Evolutionary conservation across 352 stramenopile genomes (phyloP), one percentile per base, ranked within the genome.

Genomic region (Phytopythium chamaehyphon): DNA sequence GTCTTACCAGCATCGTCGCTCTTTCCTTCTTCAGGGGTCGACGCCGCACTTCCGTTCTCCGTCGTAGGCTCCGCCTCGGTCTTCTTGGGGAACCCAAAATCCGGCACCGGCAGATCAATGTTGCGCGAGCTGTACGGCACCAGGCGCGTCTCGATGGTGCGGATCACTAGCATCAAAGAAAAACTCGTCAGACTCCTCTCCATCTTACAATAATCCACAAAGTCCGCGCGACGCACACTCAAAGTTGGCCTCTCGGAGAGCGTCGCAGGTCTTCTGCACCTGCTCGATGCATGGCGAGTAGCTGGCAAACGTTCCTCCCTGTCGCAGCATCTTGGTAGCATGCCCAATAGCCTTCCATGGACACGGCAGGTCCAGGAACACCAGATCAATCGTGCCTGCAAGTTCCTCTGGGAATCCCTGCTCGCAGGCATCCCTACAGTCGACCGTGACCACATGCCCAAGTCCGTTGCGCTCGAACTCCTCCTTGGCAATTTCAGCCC

Each of bases 271-370:
- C 57, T 92, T 90, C 68, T 98, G 93, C 24, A 98, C 96, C 68
- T 99, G 97, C 74, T 99, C 97, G 47, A 99, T 98, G 66, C 97
- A 99, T 5, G 97, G 97, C 51, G 89, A 98, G 76, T 99, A 99
- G 23, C 85, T 98, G 40, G 94, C 97, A 46, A 99, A 87, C 40
- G 82, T 77, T 15, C 87, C 93, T 57, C 90, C 91, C 36, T 89
- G 75, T 69, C 98, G 98, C 33, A 99, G 76, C 64, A 92, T 87
- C 64, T 94, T 78, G 39, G 86, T 79, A 1, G 96, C 96, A 68
- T 99, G 89, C 18, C 77, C 73, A 18, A 99, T 85, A 12, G 95
- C 96, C 47, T 94, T 81, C 96, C 97, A 99, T 9, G 97, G 97
- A 62, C 97, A 96, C 2, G 97, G 97, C 51, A 99, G 66, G 66